Evolutionary conservation across 192 early-diverging fungal species (phyloP), one percentile per base, ranked within the genome.

Genomic region (Chytriomyces sp.): DNA sequence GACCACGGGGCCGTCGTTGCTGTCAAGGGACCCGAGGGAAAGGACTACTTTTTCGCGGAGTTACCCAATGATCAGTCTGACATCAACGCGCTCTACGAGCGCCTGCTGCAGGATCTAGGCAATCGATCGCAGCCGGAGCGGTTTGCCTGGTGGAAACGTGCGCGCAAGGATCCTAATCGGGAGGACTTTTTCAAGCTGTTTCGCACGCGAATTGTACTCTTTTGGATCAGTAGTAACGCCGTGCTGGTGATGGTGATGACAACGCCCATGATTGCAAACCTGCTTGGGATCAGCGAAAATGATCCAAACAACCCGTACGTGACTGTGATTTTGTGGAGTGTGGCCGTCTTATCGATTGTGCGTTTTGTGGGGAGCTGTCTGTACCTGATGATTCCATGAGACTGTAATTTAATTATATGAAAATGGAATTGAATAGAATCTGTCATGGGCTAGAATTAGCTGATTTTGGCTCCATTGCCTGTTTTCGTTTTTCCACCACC

Each of bases 321-420:
- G n/a, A 39, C 55, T 52, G 36, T 74, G n/a, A 74, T 74, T 44
- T 66, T 74, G 28, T 96, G 92, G 91, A 85, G 84, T 32, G 91
- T 95, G 10, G 87, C 90, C 2, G 87, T 74, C 0, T 77, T 96
- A 70, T 78, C 87, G 25, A 78, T 88, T 0, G 78, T 93, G 53
- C 82, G 94, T 55, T 93, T 94, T 78, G 64, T 91, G 28, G 94
- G 94, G 30, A 22, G 30, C 12, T 41, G 49, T 28, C 1, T 70
- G n/a, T 59, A 59, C 28, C 68, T 70, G 5, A 31, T 70, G 1
- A 34, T 70, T 7, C 55, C 55, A 0, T 70, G 39, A 59, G 44
- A 14, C 19, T 44, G 3, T 49, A 49, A 14, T 14, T 49, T 49
- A 22, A n/a, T 14, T 52, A 55, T 28, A 44, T 8, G 10, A 12